Conservation (phyloP, 257 asterid species). For the Solanum okadae region DNA sequence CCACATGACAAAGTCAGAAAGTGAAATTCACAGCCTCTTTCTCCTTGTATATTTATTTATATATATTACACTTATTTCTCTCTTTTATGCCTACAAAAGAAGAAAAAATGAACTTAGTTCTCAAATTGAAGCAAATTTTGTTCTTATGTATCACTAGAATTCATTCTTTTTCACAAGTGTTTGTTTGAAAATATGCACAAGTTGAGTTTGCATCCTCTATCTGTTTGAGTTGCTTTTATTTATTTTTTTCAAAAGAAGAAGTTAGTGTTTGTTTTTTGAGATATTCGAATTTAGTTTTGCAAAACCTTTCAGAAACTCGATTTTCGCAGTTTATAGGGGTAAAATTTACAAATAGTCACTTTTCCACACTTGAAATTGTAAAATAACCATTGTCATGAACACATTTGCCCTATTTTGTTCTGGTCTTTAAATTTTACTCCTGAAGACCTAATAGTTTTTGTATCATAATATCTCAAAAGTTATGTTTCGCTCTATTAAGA, state of each 20-base stretch:
- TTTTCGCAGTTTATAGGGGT: not conserved
- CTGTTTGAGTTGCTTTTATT: not conserved
- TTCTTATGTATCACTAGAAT: not conserved
- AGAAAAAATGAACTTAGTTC: not conserved
- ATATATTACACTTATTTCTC: not conserved
- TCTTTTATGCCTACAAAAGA: not conserved
- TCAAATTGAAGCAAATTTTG: not conserved
- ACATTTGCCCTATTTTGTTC: not conserved
- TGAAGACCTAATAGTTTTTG: too few species aligned
- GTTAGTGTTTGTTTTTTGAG: not conserved
- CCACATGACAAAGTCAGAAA: slow-evolving; percentile 14
- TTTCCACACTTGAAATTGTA: not conserved
- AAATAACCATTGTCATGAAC: not conserved
- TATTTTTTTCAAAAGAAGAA: not conserved
- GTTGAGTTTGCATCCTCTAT: not conserved
- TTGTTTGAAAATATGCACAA: not conserved
- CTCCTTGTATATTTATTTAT: not conserved
- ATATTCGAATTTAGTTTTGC: not conserved
- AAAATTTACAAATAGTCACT: not conserved
- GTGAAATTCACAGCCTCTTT: not conserved
- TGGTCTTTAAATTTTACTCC: not conserved
- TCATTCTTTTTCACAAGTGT: not conserved
- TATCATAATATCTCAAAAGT: not conserved
- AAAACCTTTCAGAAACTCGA: not conserved
- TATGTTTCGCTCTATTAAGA: not conserved